Evolutionary conservation across 768 basidiomycete species (phyloP).

Genomic region (Tricholoma sp.): DNA sequence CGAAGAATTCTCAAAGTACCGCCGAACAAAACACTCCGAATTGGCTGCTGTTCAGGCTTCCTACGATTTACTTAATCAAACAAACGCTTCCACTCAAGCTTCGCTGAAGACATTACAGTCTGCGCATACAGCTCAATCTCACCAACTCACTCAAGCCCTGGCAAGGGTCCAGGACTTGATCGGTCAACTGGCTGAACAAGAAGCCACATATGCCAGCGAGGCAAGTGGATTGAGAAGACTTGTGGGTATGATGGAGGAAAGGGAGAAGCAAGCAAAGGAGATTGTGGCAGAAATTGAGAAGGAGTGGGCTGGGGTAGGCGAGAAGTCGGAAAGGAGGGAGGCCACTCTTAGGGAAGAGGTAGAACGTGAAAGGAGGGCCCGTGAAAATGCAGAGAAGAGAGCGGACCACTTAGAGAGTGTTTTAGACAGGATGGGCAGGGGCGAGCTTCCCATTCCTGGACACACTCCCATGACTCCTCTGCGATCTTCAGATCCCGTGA

Average conservation of each 20-base stretch:
- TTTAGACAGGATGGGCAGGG: constrained; percentile 65
- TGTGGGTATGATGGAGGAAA: constrained; percentile 80
- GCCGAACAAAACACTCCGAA: constrained; percentile 78
- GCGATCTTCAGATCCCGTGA: constrained; percentile 37
- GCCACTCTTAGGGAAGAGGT: constrained; percentile 62
- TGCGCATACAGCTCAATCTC: constrained; percentile 62
- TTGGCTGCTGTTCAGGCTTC: constrained; percentile 70
- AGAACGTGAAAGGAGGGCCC: constrained; percentile 62
- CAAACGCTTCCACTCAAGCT: constrained; percentile 58
- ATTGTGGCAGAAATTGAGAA: constrained; percentile 79
- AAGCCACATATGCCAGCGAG: constrained; percentile 77
- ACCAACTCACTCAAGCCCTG: constrained; percentile 74
- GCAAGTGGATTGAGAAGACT: constrained; percentile 68
- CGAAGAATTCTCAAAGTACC: constrained; percentile 80
- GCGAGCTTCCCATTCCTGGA: constrained; percentile 60
- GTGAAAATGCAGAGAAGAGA: constrained; percentile 68
- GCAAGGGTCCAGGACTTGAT: constrained; percentile 70
- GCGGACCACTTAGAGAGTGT: constrained; percentile 69
- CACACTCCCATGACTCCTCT: constrained; percentile 47
- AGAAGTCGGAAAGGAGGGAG: constrained; percentile 66
- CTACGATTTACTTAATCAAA: constrained; percentile 68
- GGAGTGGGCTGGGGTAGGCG: constrained; percentile 74
- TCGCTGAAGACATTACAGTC: constrained; percentile 72
- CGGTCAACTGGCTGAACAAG: constrained; percentile 78
- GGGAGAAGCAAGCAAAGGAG: constrained; percentile 79